Conservation (phyloP, 352 stramenopile species). For the Phytophthora litchii region DNA sequence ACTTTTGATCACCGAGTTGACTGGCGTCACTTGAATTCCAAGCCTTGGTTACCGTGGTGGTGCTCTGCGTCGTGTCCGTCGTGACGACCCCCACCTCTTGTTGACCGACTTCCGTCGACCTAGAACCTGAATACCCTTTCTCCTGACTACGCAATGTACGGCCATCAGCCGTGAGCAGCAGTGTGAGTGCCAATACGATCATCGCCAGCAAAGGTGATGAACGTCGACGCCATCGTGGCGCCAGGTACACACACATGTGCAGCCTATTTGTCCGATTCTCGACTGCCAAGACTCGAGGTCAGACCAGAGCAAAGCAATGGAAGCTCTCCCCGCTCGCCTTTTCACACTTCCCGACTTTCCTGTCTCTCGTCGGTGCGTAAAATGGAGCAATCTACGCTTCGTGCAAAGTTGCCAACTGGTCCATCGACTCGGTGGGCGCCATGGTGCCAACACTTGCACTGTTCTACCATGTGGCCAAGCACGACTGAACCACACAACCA, state of each 20-base stretch:
- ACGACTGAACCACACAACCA: constrained; percentile 20
- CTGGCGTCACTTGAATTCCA: constrained; percentile 18
- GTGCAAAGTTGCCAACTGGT: constrained; percentile 19
- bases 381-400: constrained; percentile 4
- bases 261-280: constrained; percentile 20
- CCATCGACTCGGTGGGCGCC: constrained; percentile 5
- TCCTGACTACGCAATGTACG: constrained; percentile 13
- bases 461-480: constrained; percentile 10
- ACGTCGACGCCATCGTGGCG: constrained; percentile 34
- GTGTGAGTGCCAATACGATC: constrained; percentile 14
- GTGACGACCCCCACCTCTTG: constrained; percentile 25
- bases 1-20: constrained; percentile 13
- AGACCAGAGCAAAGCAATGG: constrained; percentile 25
- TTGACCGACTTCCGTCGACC: neutral
- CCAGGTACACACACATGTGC: constrained; percentile 37
- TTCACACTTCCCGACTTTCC: constrained; percentile 30
- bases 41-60: constrained; percentile 8
- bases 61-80: constrained; percentile 17
- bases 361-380: constrained; percentile 32
- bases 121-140: constrained; percentile 4
- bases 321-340: constrained; percentile 18
- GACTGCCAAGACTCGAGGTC: constrained; percentile 23
- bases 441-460: neutral
- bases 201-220: constrained; percentile 1
- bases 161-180: constrained; percentile 18